These are phyloP conservation scores for Ceratobasidium papillatum DNA, from an alignment of 1,284 basidiomycete species.

Conservation along the genomic window DNA sequence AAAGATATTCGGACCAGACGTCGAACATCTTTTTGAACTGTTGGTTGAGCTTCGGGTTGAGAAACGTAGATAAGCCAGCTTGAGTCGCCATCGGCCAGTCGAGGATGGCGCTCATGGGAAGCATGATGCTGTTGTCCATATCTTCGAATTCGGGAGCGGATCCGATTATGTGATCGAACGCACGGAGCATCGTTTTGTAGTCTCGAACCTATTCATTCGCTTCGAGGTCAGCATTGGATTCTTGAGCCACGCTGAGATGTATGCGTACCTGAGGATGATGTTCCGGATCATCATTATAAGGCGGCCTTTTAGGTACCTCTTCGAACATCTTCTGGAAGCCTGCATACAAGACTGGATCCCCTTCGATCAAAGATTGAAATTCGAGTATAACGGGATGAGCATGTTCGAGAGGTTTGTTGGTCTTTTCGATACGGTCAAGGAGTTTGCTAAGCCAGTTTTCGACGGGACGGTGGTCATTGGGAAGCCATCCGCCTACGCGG, in stretches of 20 bases:
- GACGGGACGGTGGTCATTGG: slow-evolving; percentile 1
- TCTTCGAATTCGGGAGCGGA: slow-evolving; percentile 55
- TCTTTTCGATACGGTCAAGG: background rate
- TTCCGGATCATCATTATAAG: slow-evolving; percentile 25
- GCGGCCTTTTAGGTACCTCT: slow-evolving; percentile 20
- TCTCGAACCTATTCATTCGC: slow-evolving; percentile 53
- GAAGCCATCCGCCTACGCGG: slow-evolving; percentile 29
- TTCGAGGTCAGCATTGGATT: background rate
- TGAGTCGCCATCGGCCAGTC: slow-evolving; percentile 61
- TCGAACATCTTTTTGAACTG: slow-evolving; percentile 56
- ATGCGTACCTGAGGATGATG: slow-evolving; percentile 11
- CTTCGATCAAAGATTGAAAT: slow-evolving; percentile 29
- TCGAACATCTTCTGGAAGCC: slow-evolving; percentile 38
- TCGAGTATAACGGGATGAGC: slow-evolving; percentile 21
- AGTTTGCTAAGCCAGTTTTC: slow-evolving; percentile 2
- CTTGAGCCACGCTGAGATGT: background rate
- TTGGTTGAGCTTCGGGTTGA: slow-evolving; percentile 56
- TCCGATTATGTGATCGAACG: slow-evolving; percentile 57
- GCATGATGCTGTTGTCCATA: slow-evolving; percentile 53
- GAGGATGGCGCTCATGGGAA: slow-evolving; percentile 59
- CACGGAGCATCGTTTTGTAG: slow-evolving; percentile 57
- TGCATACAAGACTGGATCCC: background rate
- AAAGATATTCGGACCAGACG: slow-evolving; percentile 60
- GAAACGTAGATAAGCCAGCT: slow-evolving; percentile 59
- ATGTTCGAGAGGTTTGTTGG: slow-evolving; percentile 3